A percentile compares a stretch with the other conserved stretches of the same genome.
Evolutionary conservation across 108 stramenopile genomes (phyloP).

Genomic region (Phaeodactylum tricornutum): DNA sequence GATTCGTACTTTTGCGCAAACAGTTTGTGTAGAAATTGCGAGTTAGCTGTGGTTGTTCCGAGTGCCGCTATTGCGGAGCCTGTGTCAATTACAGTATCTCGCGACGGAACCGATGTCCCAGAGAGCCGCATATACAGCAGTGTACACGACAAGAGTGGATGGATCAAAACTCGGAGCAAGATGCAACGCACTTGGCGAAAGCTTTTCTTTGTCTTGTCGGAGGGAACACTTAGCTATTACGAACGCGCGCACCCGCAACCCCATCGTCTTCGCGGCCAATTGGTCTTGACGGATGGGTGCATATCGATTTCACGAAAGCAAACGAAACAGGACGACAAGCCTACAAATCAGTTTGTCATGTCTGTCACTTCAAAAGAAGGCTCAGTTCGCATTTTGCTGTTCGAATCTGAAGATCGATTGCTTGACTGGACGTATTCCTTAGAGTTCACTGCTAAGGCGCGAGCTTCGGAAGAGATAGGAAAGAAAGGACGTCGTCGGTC

Average conservation of each 20-base stretch:
- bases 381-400: slow-evolving; percentile 32
- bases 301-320: slow-evolving; percentile 25
- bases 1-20: slow-evolving; percentile 79
- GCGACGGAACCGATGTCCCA: slow-evolving; percentile 16
- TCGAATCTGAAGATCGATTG: slow-evolving; percentile 41
- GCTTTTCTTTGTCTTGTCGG: slow-evolving; percentile 52
- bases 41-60: slow-evolving; percentile 62
- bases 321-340: slow-evolving; percentile 16
- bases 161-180: slow-evolving; percentile 45
- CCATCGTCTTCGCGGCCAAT: slow-evolving; percentile 43
- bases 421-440: slow-evolving; percentile 49
- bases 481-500: slow-evolving; percentile 1
- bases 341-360: slow-evolving; percentile 31
- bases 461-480: slow-evolving; percentile 3
- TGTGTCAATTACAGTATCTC: slow-evolving; percentile 41
- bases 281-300: slow-evolving; percentile 35
- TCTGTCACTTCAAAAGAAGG: slow-evolving; percentile 43
- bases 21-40: slow-evolving; percentile 53
- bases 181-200: slow-evolving; percentile 44
- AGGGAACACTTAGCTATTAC: slow-evolving; percentile 53
- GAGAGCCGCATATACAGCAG: slow-evolving; percentile 14
- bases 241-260: slow-evolving; percentile 43
- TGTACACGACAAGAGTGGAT: slow-evolving; percentile 33
- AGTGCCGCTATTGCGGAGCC: slow-evolving; percentile 58
- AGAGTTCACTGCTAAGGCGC: slow-evolving; percentile 18